These are phyloP conservation scores for Silene latifolia DNA, from an alignment of 148 eudicot species.

Conservation along the genomic window DNA sequence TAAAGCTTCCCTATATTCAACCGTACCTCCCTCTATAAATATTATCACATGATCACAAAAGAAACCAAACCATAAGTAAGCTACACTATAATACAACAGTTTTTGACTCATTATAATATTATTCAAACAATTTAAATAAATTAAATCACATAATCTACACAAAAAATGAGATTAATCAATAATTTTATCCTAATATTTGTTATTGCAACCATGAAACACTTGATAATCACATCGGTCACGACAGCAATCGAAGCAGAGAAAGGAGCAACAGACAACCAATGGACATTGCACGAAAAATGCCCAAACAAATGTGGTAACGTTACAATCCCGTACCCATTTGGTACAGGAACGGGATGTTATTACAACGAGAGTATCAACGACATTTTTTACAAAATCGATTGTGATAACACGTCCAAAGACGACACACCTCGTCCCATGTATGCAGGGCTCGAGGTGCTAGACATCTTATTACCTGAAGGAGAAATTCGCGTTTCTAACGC, in stretches of 20 bases:
- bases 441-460: not conserved
- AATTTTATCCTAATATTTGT: too few species aligned
- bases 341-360: slow-evolving; percentile 12
- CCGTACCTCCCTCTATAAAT: too few species aligned
- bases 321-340: slow-evolving; percentile 24
- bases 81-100: too few species aligned
- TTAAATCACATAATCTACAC: too few species aligned
- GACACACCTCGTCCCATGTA: slow-evolving; percentile 7
- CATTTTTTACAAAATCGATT: not conserved
- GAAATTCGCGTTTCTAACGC: not conserved
- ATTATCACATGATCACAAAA: too few species aligned
- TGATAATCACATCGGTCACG: not conserved
- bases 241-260: not conserved
- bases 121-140: too few species aligned
- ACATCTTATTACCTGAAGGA: slow-evolving; percentile 3
- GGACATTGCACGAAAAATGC: not conserved
- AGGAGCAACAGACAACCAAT: not conserved
- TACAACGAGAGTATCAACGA: too few species aligned
- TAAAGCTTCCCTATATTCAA: too few species aligned
- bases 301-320: slow-evolving; percentile 14
- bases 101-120: too few species aligned
- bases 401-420: not conserved
- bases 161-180: too few species aligned
- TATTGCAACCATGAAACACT: too few species aligned
- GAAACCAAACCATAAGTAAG: too few species aligned